Base-by-base conservation (phyloP, 305 asterid genomes). In the Solanum hybrid region DNA sequence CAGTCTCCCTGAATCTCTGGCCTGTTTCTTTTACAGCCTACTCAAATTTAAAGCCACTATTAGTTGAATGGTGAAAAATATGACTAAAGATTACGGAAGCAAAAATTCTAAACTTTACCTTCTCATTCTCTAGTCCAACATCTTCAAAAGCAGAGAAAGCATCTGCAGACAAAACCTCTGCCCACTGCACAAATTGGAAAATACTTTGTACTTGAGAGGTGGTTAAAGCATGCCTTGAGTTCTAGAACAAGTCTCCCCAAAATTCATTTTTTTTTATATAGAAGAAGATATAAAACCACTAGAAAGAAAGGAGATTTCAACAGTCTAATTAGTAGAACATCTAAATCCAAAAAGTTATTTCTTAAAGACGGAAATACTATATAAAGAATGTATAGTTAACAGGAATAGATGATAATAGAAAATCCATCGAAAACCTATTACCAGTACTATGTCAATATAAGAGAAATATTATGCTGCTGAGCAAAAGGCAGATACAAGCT, bases 111-210 rank as follows among this genome's bases (percentile, higher is more conserved):
- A 90, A 78, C 34, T 85, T 35, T 93, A 98, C 99, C 99, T 94
- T 90, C 84, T 95, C 99, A 90, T 98, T 91, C 36, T 95, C 91
- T 91, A 98, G 90, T 88, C 99, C 99, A 75, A 88, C 99, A 71
- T 98, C 99, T 90, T 98, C 99, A 76, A 98, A 97, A 82, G 99
- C 99, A 80, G 99, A 98, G 92, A 98, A 98, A 38, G 99, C 99
- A 94, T 98, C 99, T 15, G 99, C 99, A 13, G 99, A 98, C 92
- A 98, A 91, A 89, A 98, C 99, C 94, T 97, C 99, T 75, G 99
- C 99, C 99, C 99, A 98, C 99, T 98, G 95, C 92, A 94, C 85
- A 93, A 87, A 86, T 81, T 89, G 88, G 36, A 56, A 90, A 42
- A 89, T 89, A 84, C 22, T 85, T 60, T 56, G 35, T 34, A 84